These are phyloP conservation scores for Entomortierella chlamydospora DNA, from an alignment of 192 early-diverging fungal species.

Conservation along the genomic window DNA sequence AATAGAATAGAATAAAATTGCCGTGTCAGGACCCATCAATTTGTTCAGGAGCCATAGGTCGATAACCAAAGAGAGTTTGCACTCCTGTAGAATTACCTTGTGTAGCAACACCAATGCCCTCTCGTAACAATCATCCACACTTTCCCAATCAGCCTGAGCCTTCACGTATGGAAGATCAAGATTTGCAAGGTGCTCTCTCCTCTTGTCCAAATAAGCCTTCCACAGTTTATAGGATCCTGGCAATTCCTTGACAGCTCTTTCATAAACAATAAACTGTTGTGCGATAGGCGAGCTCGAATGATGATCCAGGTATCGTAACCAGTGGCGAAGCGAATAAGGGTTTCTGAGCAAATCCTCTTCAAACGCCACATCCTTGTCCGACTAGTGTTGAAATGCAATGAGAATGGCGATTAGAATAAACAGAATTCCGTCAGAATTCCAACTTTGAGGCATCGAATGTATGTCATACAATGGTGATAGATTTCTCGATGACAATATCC, in stretches of 20 bases:
- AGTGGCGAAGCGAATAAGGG: slow-evolving; percentile 78
- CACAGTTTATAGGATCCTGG: slow-evolving; percentile 98
- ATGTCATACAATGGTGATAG: slow-evolving; percentile 45
- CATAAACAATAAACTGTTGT: slow-evolving; percentile 77
- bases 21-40: neutral
- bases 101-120: slow-evolving; percentile 89
- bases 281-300: slow-evolving; percentile 66
- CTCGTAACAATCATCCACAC: slow-evolving; percentile 85
- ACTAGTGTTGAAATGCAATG: slow-evolving; percentile 31
- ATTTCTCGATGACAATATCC: slow-evolving; percentile 39
- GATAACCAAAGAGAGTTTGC: neutral
- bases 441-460: neutral
- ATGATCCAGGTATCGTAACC: slow-evolving; percentile 93
- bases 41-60: neutral
- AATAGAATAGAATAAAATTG: no score
- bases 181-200: slow-evolving; percentile 58
- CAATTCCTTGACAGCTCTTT: slow-evolving; percentile 87
- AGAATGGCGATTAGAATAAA: neutral
- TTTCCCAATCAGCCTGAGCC: slow-evolving; percentile 70
- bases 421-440: neutral
- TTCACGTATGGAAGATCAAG: slow-evolving; percentile 63
- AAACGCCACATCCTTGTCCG: slow-evolving; percentile 70
- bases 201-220: slow-evolving; percentile 86
- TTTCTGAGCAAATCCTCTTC: slow-evolving; percentile 77
- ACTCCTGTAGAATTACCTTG: slow-evolving; percentile 62